A percentile compares a stretch with the other conserved stretches of the same genome.
Conservation (phyloP, 2,329 filamentous ascomycete genomes). For the Lojkania enalia region DNA sequence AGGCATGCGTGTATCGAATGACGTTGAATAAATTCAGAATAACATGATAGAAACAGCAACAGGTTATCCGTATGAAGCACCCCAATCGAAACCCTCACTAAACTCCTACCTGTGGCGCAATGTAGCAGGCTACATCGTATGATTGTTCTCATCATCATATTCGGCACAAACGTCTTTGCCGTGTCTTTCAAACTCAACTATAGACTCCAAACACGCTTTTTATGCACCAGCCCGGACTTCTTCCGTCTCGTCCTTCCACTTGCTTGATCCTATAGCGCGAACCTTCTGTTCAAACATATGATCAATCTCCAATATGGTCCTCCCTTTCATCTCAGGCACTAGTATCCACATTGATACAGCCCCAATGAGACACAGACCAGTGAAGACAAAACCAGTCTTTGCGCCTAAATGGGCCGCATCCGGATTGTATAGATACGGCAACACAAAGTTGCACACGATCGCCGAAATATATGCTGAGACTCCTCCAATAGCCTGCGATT, state of each 20-base stretch:
- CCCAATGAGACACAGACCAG: conserved; percentile 5
- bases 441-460: conserved; percentile 15
- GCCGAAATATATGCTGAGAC: conserved; percentile 17
- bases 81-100: too few species aligned
- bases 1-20: too few species aligned
- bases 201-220: too few species aligned
- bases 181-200: too few species aligned
- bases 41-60: too few species aligned
- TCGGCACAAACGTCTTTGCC: too few species aligned
- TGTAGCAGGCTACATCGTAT: too few species aligned
- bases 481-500: conserved; percentile 42
- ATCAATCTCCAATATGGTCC: conserved; percentile 14
- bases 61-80: too few species aligned
- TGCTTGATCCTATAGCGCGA: conserved; percentile 5
- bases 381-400: conserved; percentile 15
- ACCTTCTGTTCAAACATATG: conserved; percentile 13
- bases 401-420: conserved; percentile 10
- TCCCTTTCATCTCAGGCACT: conserved; percentile 16
- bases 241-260: conserved; percentile 8
- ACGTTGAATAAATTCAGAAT: too few species aligned
- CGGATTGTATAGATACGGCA: conserved; percentile 11
- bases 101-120: too few species aligned
- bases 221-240: too few species aligned
- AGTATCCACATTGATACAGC: conserved; percentile 9
- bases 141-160: too few species aligned